These are phyloP conservation scores for Penicillium olsonii DNA, from an alignment of 2,329 filamentous ascomycete genomes.

Conservation along the genomic window DNA sequence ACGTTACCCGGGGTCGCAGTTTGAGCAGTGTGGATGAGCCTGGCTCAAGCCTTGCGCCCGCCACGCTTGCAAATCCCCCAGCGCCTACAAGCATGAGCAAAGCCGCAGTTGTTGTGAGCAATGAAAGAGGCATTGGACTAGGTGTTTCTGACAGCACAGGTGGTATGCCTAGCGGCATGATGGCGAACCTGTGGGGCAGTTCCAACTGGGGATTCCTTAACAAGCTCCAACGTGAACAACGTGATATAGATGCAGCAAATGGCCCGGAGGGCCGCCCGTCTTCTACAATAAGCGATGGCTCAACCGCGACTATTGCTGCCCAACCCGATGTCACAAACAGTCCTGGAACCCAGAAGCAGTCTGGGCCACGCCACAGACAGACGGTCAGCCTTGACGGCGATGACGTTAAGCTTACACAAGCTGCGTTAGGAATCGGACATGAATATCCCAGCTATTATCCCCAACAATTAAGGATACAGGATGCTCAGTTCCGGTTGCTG, in stretches of 20 bases:
- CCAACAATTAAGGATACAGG: slow-evolving; percentile 76
- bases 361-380: slow-evolving; percentile 52
- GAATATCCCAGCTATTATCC: slow-evolving; percentile 76
- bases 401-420: slow-evolving; percentile 36
- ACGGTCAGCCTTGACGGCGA: slow-evolving; percentile 58
- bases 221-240: slow-evolving; percentile 58
- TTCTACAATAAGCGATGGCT: slow-evolving; percentile 29
- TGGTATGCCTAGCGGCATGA: slow-evolving; percentile 76
- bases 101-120: slow-evolving; percentile 76
- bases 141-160: slow-evolving; percentile 64
- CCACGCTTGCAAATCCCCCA: slow-evolving; percentile 80
- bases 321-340: slow-evolving; percentile 23
- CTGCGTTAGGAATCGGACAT: slow-evolving; percentile 44
- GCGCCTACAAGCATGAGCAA: slow-evolving; percentile 84
- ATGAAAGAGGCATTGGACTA: slow-evolving; percentile 68
- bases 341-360: slow-evolving; percentile 23
- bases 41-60: slow-evolving; percentile 71
- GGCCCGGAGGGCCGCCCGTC: slow-evolving; percentile 18
- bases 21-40: slow-evolving; percentile 48
- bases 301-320: slow-evolving; percentile 22
- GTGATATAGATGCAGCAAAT: slow-evolving; percentile 35
- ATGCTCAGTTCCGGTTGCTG: slow-evolving; percentile 87
- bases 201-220: slow-evolving; percentile 76
- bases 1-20: slow-evolving; percentile 37
- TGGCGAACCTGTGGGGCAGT: slow-evolving; percentile 94